These are phyloP conservation scores for Symbiodinium pilosum DNA, from an alignment of 73 alveolate species.

Conservation along the genomic window DNA sequence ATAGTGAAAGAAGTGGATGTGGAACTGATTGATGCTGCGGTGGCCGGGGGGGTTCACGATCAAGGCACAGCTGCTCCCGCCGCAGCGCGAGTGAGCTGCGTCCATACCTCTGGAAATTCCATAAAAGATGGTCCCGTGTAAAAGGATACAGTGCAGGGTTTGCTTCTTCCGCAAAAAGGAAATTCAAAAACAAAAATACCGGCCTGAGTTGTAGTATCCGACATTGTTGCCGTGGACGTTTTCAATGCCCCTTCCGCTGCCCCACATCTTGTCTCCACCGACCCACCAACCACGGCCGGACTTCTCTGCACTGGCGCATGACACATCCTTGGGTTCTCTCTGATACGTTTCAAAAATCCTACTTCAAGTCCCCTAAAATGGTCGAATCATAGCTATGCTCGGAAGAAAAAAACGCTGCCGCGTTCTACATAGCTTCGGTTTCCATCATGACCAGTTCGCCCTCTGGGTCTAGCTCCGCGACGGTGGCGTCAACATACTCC, in stretches of 20 bases:
- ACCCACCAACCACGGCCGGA: constrained; percentile 59
- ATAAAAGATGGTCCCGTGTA: too few species aligned
- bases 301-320: too few species aligned
- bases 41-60: constrained; percentile 92
- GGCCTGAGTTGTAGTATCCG: constrained; percentile 86
- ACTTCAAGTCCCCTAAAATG: too few species aligned
- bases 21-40: constrained; percentile 84
- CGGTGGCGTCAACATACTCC: background rate
- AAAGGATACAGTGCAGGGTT: too few species aligned
- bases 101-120: background rate
- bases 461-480: background rate
- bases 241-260: constrained; percentile 81
- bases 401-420: too few species aligned
- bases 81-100: constrained; percentile 42
- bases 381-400: too few species aligned
- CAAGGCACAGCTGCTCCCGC: constrained; percentile 75
- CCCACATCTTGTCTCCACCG: constrained; percentile 87
- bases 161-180: too few species aligned
- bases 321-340: too few species aligned
- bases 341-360: too few species aligned
- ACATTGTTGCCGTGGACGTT: constrained; percentile 75
- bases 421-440: background rate
- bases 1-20: constrained; percentile 71
- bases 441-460: background rate
- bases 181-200: background rate